Conservation (phyloP, 139 green algal genomes). For the Eudorina sp. region DNA sequence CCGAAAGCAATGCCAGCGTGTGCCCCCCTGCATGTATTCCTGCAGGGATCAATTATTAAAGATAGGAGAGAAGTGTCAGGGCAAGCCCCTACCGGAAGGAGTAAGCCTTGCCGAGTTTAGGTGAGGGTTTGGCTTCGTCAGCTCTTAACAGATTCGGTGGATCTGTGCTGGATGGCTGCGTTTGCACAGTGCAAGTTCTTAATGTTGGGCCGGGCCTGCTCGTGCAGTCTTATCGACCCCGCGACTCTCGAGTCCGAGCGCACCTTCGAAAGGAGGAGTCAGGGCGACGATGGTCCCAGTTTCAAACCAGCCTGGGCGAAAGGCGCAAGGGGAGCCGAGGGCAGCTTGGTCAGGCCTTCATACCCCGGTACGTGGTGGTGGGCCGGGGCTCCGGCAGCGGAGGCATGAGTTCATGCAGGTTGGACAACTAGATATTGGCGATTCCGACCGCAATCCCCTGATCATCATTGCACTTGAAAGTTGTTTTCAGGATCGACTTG, state of each 20-base stretch:
- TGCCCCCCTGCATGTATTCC: background rate
- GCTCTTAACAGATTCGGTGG: background rate
- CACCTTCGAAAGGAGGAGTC: slow-evolving; percentile 9
- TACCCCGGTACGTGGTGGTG: slow-evolving; percentile 34
- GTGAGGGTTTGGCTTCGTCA: background rate
- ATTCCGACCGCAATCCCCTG: too few relatives aligned
- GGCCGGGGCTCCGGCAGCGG: too few relatives aligned
- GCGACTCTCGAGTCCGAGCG: slow-evolving; percentile 22
- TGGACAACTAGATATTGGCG: too few relatives aligned
- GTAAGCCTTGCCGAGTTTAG: slow-evolving; percentile 36
- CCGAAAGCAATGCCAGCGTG: background rate
- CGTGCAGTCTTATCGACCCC: slow-evolving; percentile 43
- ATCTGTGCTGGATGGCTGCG: background rate
- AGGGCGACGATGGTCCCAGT: slow-evolving; percentile 26
- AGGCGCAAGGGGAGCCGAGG: background rate
- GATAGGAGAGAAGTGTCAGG: slow-evolving; percentile 26
- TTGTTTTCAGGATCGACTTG: too few relatives aligned
- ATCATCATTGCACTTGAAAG: too few relatives aligned
- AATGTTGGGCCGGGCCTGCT: background rate
- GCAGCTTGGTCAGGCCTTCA: background rate
- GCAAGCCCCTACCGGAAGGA: slow-evolving; percentile 26
- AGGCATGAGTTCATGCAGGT: too few relatives aligned
- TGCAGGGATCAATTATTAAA: slow-evolving; percentile 17
- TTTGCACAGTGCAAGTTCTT: background rate
- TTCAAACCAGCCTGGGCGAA: slow-evolving; percentile 44